Base-by-base conservation (phyloP, 352 stramenopile species). In the Phytophthora fragariaefolia region DNA sequence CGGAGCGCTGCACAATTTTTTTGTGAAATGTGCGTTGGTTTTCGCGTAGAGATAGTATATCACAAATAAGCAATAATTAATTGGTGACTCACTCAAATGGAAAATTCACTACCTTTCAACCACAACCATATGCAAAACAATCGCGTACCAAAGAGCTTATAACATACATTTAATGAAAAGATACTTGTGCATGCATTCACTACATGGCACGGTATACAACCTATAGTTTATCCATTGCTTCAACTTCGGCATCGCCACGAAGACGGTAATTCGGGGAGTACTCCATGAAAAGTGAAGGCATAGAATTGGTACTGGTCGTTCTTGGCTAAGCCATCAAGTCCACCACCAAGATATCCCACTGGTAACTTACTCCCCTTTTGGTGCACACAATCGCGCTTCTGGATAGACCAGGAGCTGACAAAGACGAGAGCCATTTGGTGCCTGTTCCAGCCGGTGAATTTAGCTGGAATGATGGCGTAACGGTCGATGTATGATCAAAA, bases 291-390 rank as follows among this genome's bases (percentile, higher is more conserved):
- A 17, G 64, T 77, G 42, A 58, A 77, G 36, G 26, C 58, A 74
- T 74, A 74, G 52, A 64, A 71, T 57, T 66, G 51, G 71, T 70
- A 73, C 52, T 77, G 63, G 45, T 73, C 64, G 57, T 71, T 77
- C 28, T 74, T 59, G 49, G 27, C 40, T 49, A 43, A 76, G 24
- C 69, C 64, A 71, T 77, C 58, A 71, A 63, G 60, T 13, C 48
- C 48, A 69, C 63, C 63, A 70, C 69, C 64, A 43, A 77, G 55
- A 57, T 74, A 77, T 74, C 69, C 69, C 61, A 77, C 63, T 55
- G 63, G 57, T 48, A n/a, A n/a, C n/a, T n/a, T n/a, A 74, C 58
- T 58, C 69, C 64, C 46, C 47, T 66, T 52, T 71, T 67, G 18
- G 64, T 66, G 56, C 54, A 75, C 67, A 75, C 61, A 71, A 71